Base-by-base conservation (phyloP, 2,329 filamentous ascomycete genomes). In the Arthrocladium fulminans region DNA sequence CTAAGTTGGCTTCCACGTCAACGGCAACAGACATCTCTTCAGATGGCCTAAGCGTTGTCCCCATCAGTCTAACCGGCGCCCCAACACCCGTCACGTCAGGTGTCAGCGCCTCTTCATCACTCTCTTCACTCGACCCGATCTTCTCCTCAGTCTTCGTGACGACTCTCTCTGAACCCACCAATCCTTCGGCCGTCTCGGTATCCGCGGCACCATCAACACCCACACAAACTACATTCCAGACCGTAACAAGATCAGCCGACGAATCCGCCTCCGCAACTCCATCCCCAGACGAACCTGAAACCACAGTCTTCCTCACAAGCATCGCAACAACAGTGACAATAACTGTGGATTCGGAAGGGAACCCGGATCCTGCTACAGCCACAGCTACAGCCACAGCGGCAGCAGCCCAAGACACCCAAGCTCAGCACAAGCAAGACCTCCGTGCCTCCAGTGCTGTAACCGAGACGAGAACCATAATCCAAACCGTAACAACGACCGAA, bases 401-500 rank as follows among this genome's bases (percentile, higher is more conserved):
- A 20, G 38, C 44, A 44, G 30, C 25, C 5, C 43, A 15, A 42
- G 48, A 34, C 20, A 39, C 35, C 13, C 13, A 43, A 29, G 34
- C 12, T 13, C 30, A 20, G 22, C 45, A n/a, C 23, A 17, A 12
- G 25, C 20, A n/a, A 38, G 23, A 37, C 45, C 25, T n/a, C n/a
- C n/a, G n/a, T n/a, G n/a, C n/a, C n/a, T n/a, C n/a, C n/a, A n/a
- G n/a, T n/a, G n/a, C n/a, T n/a, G n/a, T n/a, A n/a, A n/a, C 27
- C 12, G 15, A 15, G 27, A 27, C 38, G 20, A 39, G 25, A 20
- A 43, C 29, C 2, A 38, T 48, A 22, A 37, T 40, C 3, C 40
- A 48, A 22, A 44, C 42, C 3, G 41, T 44, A 6, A 51, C 49
- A n/a, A 41, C 46, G 17, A 47, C 44, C 9, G 23, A 47, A 24